Evolutionary conservation across 352 stramenopile species (phyloP).

Genomic region (Globisporangium canariense): DNA sequence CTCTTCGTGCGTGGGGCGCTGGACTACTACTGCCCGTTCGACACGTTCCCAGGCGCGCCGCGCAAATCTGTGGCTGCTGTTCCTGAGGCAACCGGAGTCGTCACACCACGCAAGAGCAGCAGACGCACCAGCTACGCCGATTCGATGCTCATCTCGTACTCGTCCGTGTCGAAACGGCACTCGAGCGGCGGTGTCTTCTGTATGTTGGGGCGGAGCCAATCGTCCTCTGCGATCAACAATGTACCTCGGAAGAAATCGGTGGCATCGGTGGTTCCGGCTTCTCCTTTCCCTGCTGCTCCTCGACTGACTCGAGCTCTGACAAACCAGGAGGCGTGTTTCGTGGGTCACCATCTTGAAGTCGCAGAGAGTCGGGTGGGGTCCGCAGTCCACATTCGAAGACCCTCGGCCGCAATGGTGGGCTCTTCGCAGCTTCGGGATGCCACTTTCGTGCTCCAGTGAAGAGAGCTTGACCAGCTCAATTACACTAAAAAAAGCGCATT

Average conservation of each 20-base stretch:
- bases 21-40: conserved; percentile 20
- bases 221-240: not conserved
- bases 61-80: not conserved
- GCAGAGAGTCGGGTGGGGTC: not conserved
- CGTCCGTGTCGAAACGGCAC: not conserved
- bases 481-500: not conserved
- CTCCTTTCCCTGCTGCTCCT: not conserved
- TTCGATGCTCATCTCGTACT: conserved; percentile 5
- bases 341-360: not conserved
- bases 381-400: not conserved
- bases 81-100: not conserved
- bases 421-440: not conserved
- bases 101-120: not conserved
- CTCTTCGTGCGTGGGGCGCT: conserved; percentile 1
- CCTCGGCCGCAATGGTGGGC: not conserved
- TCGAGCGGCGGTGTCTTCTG: not conserved
- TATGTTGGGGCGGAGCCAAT: not conserved
- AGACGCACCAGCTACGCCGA: conserved; percentile 4
- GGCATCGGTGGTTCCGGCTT: not conserved
- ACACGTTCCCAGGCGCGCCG: conserved; percentile 32
- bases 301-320: not conserved
- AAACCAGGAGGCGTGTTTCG: too few relatives aligned
- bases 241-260: not conserved
- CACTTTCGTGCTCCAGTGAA: not conserved
- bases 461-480: not conserved